Base-by-base conservation (phyloP, 225 moss, liverwort and hornwort species). In the Bryoerythrophyllum caledonicum region DNA sequence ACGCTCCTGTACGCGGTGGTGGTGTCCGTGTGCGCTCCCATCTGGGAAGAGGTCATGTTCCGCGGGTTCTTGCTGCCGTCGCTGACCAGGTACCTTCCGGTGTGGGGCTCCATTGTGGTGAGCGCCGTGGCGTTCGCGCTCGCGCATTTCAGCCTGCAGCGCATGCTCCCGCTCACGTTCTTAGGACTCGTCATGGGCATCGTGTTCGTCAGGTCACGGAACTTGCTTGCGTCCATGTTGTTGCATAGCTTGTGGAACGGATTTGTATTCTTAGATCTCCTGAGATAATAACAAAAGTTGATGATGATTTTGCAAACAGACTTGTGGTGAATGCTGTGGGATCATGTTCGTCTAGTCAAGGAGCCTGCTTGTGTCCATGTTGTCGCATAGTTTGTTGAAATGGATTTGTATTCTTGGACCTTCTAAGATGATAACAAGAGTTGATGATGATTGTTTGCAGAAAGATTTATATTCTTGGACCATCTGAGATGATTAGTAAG, bases 161-260 rank as follows among this genome's bases (percentile, higher is more conserved):
- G 97, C 48, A 85, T 99, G 68, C 90, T 99, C 55, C 97, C 97
- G 55, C 88, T 99, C 51, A 99, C 94, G 11, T 94, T 99, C 80
- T 76, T 99, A 72, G 97, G 97, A 21, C 84, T 99, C 58, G 97
- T 94, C 6, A 99, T 99, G 97, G 97, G 94, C 20, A 89, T 94
- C 30, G 94, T 99, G 24, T 99, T 99, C 68, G 97, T 99, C 35
- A 85, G 97, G 71, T 93, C 94, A 14, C 85, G 82, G 46, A 99
- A 99, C 82, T 75, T 99, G 68, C 79, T 99, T 48, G 93, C 97
- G 21, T 93, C 91, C 17, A 99, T 99, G 85, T 91, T 94, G 54
- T 89, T 99, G 82, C 97, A 99, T 86, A 99, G 97, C 73, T 74
- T 94, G 70, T 99, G 97, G 97, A 99, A 99, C 73, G 97, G 97